Percentiles rank a stretch among this genome's conserved stretches.
These are phyloP conservation scores for Lentinus brumalis DNA, from an alignment of 768 basidiomycete species.

Conservation along the genomic window DNA sequence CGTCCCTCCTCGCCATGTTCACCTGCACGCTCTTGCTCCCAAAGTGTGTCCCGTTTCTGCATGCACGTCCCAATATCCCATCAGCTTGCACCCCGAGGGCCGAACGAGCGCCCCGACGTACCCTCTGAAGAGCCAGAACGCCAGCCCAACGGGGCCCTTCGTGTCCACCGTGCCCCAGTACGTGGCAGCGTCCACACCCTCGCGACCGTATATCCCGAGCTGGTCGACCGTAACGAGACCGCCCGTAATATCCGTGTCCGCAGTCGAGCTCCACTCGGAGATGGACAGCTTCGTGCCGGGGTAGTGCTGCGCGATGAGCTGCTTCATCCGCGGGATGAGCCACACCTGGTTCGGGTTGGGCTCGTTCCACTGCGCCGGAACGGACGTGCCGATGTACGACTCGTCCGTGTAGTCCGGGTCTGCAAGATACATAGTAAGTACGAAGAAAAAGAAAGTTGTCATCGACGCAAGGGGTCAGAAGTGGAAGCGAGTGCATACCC, in stretches of 20 bases:
- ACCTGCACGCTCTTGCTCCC: constrained; percentile 47
- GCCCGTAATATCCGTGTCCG: constrained; percentile 53
- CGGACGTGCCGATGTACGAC: constrained; percentile 48
- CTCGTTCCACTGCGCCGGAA: constrained; percentile 46
- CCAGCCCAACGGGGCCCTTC: constrained; percentile 50
- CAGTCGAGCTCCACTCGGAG: constrained; percentile 52
- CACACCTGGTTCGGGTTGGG: constrained; percentile 45
- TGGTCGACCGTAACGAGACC: constrained; percentile 53
- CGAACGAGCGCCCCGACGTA: constrained; percentile 22
- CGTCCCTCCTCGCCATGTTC: constrained; percentile 42
- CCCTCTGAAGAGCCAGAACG: constrained; percentile 61
- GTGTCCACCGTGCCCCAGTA: constrained; percentile 55
- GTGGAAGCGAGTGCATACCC: too few species aligned
- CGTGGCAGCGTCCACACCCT: constrained; percentile 52
- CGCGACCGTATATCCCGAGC: constrained; percentile 53
- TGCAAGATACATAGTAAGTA: too few species aligned
- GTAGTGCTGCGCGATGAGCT: constrained; percentile 49
- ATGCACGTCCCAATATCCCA: neutral
- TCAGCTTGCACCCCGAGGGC: neutral
- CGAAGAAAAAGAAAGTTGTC: too few species aligned
- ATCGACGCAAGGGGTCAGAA: too few species aligned
- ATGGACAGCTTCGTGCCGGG: constrained; percentile 60
- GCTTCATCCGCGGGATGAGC: constrained; percentile 53
- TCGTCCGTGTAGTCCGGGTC: constrained; percentile 55
- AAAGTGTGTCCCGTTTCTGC: constrained; percentile 49